Evolutionary conservation across 306 rosid species (phyloP).

Genomic region (Glycine tomentella): DNA sequence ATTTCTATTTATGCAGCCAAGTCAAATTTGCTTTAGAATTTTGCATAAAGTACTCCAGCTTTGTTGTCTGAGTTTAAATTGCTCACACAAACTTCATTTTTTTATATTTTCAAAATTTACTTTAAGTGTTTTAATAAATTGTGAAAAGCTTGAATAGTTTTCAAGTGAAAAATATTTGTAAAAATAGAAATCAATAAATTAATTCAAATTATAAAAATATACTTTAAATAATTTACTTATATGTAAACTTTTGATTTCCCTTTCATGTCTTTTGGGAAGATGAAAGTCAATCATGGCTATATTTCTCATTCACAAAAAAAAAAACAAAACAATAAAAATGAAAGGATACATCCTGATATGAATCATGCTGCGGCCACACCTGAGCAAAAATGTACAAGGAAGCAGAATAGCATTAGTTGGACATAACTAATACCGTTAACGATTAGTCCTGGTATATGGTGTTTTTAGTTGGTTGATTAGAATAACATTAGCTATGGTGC

Average conservation of each 20-base stretch:
- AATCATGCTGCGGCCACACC: no score
- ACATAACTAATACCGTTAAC: background rate
- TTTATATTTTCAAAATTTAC: background rate
- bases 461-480: background rate
- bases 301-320: no score
- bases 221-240: background rate
- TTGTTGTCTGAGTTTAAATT: conserved; percentile 17
- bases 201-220: background rate
- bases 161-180: background rate
- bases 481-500: background rate
- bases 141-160: background rate
- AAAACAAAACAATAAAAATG: no score
- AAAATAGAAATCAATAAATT: background rate
- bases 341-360: no score
- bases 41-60: background rate
- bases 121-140: background rate
- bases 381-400: no score
- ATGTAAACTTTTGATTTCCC: background rate
- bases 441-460: background rate
- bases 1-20: no score
- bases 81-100: background rate
- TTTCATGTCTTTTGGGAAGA: background rate
- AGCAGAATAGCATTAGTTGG: no score
- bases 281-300: background rate
- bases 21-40: background rate